These are phyloP conservation scores for Starmera dryadoides DNA, from an alignment of 805 yeast genomes.

Conservation along the genomic window DNA sequence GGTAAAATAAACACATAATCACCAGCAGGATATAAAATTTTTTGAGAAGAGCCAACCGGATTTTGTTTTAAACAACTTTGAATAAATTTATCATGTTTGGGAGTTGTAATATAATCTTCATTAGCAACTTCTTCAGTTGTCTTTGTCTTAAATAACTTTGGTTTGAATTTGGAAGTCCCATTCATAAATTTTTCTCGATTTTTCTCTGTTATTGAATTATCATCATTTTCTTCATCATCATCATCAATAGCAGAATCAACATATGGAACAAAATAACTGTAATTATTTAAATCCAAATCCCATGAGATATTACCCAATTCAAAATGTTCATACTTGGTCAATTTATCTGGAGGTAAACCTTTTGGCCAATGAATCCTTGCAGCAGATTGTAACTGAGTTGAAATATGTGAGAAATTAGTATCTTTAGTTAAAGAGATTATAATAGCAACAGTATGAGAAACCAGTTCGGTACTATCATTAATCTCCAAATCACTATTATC, in stretches of 20 bases:
- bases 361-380: conserved; percentile 46
- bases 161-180: conserved; percentile 9
- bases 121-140: conserved; percentile 10
- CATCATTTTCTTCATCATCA: conserved; percentile 8
- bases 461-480: conserved; percentile 2
- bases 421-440: conserved; percentile 37
- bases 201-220: not conserved
- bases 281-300: conserved; percentile 34
- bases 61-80: not conserved
- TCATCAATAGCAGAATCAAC: conserved; percentile 13
- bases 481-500: not conserved
- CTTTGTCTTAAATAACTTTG: conserved; percentile 6
- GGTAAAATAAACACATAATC: conserved; percentile 65
- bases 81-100: conserved; percentile 4
- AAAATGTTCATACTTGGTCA: conserved; percentile 38
- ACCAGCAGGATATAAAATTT: conserved; percentile 44
- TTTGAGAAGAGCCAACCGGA: not conserved
- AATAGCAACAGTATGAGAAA: conserved; percentile 48
- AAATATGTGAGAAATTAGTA: conserved; percentile 29
- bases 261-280: conserved; percentile 33
- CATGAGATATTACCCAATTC: conserved; percentile 41
- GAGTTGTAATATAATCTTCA: conserved; percentile 9
- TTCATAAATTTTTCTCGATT: conserved; percentile 3
- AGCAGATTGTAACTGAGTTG: conserved; percentile 34
- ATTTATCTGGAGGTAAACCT: conserved; percentile 41